phyloP scores from a whole-genome alignment of 768 basidiomycete species.

The Panaeolus cyanescens region DNA sequence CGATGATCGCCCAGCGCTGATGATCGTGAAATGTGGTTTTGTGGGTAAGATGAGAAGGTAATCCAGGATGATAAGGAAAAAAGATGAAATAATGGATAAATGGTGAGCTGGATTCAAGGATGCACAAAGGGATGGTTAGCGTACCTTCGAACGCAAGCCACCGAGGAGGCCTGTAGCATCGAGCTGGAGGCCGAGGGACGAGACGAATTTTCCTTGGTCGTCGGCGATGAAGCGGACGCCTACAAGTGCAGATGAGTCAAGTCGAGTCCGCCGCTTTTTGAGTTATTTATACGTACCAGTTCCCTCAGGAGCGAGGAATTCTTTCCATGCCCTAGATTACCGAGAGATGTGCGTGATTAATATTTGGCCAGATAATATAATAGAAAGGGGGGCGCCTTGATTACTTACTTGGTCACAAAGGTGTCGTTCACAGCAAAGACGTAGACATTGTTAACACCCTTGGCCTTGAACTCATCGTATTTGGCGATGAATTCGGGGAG shows the following conservation, averaged over 20 bases:
- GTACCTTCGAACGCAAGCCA: conserved; percentile 65
- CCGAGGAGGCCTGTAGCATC: conserved; percentile 67
- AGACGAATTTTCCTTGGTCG: conserved; percentile 61
- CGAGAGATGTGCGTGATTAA: background rate
- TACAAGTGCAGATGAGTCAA: conserved; percentile 19
- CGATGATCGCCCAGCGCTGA: conserved; percentile 57
- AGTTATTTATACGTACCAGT: conserved; percentile 58
- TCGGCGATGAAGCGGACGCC: conserved; percentile 67
- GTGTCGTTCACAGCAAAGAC: conserved; percentile 80
- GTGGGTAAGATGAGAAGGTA: conserved; percentile 1
- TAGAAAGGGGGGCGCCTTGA: background rate
- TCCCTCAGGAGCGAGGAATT: conserved; percentile 55
- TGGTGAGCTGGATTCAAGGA: too few relatives aligned
- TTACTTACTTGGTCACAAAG: conserved; percentile 62
- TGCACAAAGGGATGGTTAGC: conserved; percentile 11
- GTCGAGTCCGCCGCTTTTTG: background rate
- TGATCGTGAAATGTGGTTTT: background rate
- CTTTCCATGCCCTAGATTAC: conserved; percentile 66
- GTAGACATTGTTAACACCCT: conserved; percentile 72
- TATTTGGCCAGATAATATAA: background rate
- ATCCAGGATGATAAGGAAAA: background rate
- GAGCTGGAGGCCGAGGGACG: conserved; percentile 58
- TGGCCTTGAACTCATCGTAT: conserved; percentile 72
- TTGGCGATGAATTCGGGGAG: conserved; percentile 64
- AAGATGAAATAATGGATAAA: too few relatives aligned